Evolutionary conservation across 495 filamentous ascomycete species (phyloP), one percentile per base, ranked within the genome.

Genomic region (Xylaria sp.): DNA sequence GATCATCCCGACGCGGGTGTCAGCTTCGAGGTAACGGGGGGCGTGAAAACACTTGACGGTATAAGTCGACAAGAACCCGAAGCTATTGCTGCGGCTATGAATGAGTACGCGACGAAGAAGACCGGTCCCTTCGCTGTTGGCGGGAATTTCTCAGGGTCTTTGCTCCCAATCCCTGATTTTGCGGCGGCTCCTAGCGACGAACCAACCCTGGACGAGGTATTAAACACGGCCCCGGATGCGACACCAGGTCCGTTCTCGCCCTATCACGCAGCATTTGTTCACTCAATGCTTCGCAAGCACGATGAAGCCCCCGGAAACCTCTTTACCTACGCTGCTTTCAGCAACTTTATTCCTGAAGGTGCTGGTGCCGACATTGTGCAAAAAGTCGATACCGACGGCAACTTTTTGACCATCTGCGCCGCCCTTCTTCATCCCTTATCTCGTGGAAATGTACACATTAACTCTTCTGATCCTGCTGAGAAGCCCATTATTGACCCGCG

Each of bases 1-100:
- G 87, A 89, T 37, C 87, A 89, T 69, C 70, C 85, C 62, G 84
- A 85, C 83, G 77, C 53, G 80, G 68, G 44, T 65, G 41, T 66
- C n/a, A 31, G 19, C 35, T 57, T 57, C 11, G 81, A 82, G 1
- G 77, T 35, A 15, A 19, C 33, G 1, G 59, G 44, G 19, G 59
- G 59, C 7, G 33, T 62, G 14, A 62, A 35, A 29, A 62, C 59
- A 6, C 26, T 31, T 35, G 59, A 62, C 11, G 6, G n/a, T 29
- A 26, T 62, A 15, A 26, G 29, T 14, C 59, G 59, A 17, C 59
- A 62, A 12, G 59, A 62, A 59, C 55, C 55, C n/a, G 37, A 41
- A 17, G 17, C 55, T n/a, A 14, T 37, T 19, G 9, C 26, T n/a
- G 33, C 17, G 26, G 37, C 41, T 15, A 46, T 46, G 61, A 29